Evolutionary conservation across 495 filamentous ascomycete genomes (phyloP).

Genomic region (Ramalina peruviana): DNA sequence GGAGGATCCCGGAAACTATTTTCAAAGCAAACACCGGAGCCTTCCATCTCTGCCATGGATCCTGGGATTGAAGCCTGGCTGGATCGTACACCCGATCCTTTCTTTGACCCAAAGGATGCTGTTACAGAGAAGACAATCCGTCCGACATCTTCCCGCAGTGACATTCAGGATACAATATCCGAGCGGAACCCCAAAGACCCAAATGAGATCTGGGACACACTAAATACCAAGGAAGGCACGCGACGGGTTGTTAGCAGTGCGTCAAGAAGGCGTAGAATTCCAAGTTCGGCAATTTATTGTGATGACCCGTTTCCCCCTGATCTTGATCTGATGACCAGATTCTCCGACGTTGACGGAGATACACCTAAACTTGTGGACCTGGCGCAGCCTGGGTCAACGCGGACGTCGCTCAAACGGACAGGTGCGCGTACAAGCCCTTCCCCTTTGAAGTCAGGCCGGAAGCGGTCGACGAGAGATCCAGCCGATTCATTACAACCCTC

Average conservation of each 20-base stretch:
- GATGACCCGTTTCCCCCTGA: slow-evolving; percentile 15
- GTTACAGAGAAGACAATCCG: slow-evolving; percentile 32
- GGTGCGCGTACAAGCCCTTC: too few species aligned
- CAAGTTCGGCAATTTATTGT: slow-evolving; percentile 15
- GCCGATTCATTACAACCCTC: too few species aligned
- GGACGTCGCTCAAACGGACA: slow-evolving; percentile 6
- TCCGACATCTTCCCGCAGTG: slow-evolving; percentile 13
- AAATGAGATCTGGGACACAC: slow-evolving; percentile 13
- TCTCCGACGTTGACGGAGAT: slow-evolving; percentile 4
- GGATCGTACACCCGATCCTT: slow-evolving; percentile 57
- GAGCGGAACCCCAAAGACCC: slow-evolving; percentile 8
- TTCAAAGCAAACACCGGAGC: slow-evolving; percentile 40
- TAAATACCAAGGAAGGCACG: slow-evolving; percentile 14
- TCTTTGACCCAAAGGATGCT: slow-evolving; percentile 37
- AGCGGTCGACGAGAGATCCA: too few species aligned
- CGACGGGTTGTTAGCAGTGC: slow-evolving; percentile 13
- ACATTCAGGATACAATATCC: slow-evolving; percentile 5
- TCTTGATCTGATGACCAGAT: slow-evolving; percentile 9
- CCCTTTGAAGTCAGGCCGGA: too few species aligned
- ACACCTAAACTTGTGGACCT: slow-evolving; percentile 15
- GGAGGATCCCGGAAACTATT: slow-evolving; percentile 41
- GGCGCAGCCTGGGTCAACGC: slow-evolving; percentile 7
- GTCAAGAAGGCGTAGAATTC: slow-evolving; percentile 16
- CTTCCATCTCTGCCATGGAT: slow-evolving; percentile 33
- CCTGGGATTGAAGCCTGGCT: slow-evolving; percentile 66